Percentiles rank a stretch among this genome's conserved stretches.
phyloP scores from a whole-genome alignment of 495 filamentous ascomycete genomes.

The Penicillium chermesinum region DNA sequence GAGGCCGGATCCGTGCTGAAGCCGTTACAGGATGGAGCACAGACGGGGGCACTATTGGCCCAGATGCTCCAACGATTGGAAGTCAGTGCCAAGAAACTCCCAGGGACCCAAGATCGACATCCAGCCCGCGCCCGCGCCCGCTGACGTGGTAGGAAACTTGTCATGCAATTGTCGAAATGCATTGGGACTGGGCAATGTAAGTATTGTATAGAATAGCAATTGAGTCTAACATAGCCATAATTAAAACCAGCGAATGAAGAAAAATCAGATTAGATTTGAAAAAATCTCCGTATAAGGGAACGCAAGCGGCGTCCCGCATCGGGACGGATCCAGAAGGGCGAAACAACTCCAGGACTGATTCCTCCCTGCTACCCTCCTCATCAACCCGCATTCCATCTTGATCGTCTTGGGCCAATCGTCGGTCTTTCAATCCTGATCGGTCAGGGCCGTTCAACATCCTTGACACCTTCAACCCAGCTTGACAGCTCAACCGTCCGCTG shows the following conservation, averaged over 20 bases:
- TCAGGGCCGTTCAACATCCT: no score
- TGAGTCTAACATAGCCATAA: no score
- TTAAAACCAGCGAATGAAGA: no score
- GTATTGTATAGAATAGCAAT: no score
- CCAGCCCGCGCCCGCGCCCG: background rate
- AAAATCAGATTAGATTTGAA: no score
- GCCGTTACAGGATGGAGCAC: constrained; percentile 24
- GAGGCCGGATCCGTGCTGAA: constrained; percentile 39
- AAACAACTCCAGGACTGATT: constrained; percentile 10
- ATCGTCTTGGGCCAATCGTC: background rate
- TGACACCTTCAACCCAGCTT: no score
- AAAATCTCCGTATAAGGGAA: constrained; percentile 2
- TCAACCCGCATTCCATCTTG: no score
- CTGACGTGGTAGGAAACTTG: background rate
- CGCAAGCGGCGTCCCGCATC: constrained; percentile 28
- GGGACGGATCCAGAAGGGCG: constrained; percentile 5
- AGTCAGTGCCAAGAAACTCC: constrained; percentile 20
- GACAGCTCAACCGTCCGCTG: no score
- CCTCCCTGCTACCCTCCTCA: constrained; percentile 2
- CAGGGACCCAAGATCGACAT: constrained; percentile 21
- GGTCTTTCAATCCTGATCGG: no score
- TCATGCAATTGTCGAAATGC: no score
- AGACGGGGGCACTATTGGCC: constrained; percentile 28
- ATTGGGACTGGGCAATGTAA: no score
- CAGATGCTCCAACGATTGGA: constrained; percentile 35